Evolutionary conservation across 2,329 filamentous ascomycete genomes (phyloP), one percentile per base, ranked within the genome.

Genomic region (Sarocladium oryzae): DNA sequence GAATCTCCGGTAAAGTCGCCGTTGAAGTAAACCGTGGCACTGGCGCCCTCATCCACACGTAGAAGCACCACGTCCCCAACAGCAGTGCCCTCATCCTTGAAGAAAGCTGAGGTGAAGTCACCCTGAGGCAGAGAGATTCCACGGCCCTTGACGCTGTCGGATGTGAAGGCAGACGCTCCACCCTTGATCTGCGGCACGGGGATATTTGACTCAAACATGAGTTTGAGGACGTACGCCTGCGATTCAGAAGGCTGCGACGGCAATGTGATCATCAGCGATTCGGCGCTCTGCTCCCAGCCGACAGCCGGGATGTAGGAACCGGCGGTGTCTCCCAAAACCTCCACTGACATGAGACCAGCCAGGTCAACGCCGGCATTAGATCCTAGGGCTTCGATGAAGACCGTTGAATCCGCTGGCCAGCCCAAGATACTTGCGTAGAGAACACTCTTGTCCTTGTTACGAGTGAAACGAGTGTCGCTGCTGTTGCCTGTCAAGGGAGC

Each of bases 151-250:
- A 49, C 20, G 15, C 30, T 41, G 36, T n/a, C 24, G 6, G 18
- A 24, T 4, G 50, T 36, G 43, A 54, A 54, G 28, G 50, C 21
- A 18, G 50, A 50, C 9, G 37, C 53, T 11, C 53, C 53, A 15
- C 28, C 33, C 15, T 35, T 36, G 3, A 49, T 50, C 46, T 53
- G 54, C 40, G 54, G 54, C 8, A 55, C 52, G 10, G 54, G 52
- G 46, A 54, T 56, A 35, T 48, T 26, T 11, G 21, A 21, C 6
- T 35, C 24, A 20, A 56, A 56, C 21, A 8, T 56, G 32, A 56
- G 51, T 28, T 54, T 56, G 36, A 56, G 52, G 20, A 54, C 54
- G 40, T 56, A 56, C 30, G 52, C 54, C n/a, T 28, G 26, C 15
- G 52, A 54, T 33, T 52, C 46, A 13, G 51, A 33, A 6, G 54